Conservation (phyloP, 192 early-diverging fungal species). For the Linnemannia elongata region DNA sequence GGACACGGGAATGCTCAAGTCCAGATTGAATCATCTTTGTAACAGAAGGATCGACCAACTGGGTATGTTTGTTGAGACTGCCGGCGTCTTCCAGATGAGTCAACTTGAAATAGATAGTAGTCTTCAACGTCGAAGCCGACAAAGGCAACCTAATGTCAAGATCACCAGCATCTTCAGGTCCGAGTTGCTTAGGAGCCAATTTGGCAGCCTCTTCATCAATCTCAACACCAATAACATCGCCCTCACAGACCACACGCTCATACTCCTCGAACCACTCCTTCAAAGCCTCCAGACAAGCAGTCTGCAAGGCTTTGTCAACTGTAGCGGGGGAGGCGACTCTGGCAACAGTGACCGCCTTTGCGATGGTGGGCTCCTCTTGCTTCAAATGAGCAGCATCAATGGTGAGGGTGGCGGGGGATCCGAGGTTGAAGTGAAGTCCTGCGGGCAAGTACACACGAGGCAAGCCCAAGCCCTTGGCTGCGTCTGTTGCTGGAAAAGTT, state of each 20-base stretch:
- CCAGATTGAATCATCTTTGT: constrained; percentile 78
- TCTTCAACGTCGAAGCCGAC: constrained; percentile 24
- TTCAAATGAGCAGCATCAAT: constrained; percentile 51
- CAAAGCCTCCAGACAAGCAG: constrained; percentile 67
- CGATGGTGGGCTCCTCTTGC: constrained; percentile 61
- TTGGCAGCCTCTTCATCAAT: constrained; percentile 72
- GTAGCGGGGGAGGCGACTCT: constrained; percentile 74
- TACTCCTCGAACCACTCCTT: constrained; percentile 75
- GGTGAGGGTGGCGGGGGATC: constrained; percentile 18
- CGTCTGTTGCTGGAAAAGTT: constrained; percentile 14
- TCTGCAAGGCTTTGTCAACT: constrained; percentile 71
- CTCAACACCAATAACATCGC: constrained; percentile 74
- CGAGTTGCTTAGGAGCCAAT: constrained; percentile 55
- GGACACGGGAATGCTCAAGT: constrained; percentile 70
- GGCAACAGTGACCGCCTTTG: constrained; percentile 72
- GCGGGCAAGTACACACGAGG: constrained; percentile 66
- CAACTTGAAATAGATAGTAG: constrained; percentile 54
- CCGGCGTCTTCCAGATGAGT: constrained; percentile 46
- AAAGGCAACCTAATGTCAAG: constrained; percentile 51
- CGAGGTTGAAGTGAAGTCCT: constrained; percentile 71
- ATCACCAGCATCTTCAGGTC: constrained; percentile 52
- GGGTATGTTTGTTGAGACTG: constrained; percentile 47
- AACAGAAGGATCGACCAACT: constrained; percentile 63
- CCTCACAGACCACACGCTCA: constrained; percentile 75
- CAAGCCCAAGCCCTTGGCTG: constrained; percentile 10